Percentiles rank a stretch among this genome's conserved stretches.
These are phyloP conservation scores for Suillus hirtellus DNA, from an alignment of 768 basidiomycete genomes.

Conservation along the genomic window DNA sequence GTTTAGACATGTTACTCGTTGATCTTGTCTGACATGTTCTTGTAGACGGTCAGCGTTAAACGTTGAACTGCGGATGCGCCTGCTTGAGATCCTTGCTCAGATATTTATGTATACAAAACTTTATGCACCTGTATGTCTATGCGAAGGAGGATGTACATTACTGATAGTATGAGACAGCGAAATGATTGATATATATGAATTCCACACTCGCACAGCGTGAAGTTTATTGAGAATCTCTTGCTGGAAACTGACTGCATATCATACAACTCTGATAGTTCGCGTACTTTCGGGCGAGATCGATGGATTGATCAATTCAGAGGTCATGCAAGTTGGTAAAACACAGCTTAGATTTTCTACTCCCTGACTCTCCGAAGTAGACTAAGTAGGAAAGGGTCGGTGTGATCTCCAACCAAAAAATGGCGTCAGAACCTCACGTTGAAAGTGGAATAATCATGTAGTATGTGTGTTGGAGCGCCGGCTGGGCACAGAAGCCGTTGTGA, in stretches of 20 bases:
- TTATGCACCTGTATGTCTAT: not conserved
- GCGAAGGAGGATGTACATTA: not conserved
- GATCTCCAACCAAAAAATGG: no score
- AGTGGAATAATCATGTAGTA: no score
- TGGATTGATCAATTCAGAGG: not conserved
- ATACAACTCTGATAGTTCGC: not conserved
- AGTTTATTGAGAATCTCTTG: not conserved
- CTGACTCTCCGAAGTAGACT: no score
- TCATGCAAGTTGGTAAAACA: not conserved
- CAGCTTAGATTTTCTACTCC: no score
- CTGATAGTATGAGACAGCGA: not conserved
- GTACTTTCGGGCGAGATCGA: not conserved
- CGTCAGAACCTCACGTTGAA: no score
- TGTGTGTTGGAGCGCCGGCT: no score
- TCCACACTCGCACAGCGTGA: no score
- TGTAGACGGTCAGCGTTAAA: conserved; percentile 15
- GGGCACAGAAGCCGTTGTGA: no score
- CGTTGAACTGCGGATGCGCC: not conserved
- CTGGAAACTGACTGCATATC: not conserved
- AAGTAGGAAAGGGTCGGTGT: no score
- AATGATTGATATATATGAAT: not conserved
- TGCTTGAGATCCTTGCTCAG: not conserved
- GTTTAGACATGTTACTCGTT: not conserved
- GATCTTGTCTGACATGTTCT: conserved; percentile 1
- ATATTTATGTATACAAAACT: not conserved